Base-by-base conservation (phyloP, 495 filamentous ascomycete genomes). In the Xylaria grammica region DNA sequence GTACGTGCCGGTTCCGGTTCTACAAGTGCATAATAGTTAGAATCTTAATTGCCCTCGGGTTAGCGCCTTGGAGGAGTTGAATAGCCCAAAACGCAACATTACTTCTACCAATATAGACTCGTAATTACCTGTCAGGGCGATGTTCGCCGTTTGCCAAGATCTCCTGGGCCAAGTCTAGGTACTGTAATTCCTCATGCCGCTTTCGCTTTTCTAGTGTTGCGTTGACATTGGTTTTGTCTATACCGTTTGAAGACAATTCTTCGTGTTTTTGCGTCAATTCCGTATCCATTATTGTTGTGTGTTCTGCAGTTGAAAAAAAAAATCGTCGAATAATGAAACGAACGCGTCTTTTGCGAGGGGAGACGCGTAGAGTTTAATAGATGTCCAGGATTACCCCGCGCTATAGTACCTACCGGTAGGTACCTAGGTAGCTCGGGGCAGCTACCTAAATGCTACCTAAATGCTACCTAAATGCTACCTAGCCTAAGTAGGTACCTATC, bases 1-100 rank as follows among this genome's bases (percentile, higher is more conserved):
- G 69, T 86, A 83, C 19, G 95, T 99, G 42, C 95, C 95, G 7
- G 95, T 99, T 62, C 95, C 95, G 24, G 95, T 98, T 68, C 93
- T 49, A 34, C 27, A 38, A 5, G 34, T 60, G 34, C 52, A 36
- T 26, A 10, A 27, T 61, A 32, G 42, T 59, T 10, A 59, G 56
- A 26, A 36, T 30, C 49, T 44, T 26, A 32, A 11, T 56, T 17
- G 50, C 30, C 15, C 24, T 36, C 48, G 1, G 11, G 24, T 61
- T 2, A 4, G 19, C 24, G 24, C 8, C 54, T 29, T 36, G 10
- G 26, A 45, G 22, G 5, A 29, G 34, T 13, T 24, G 36, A 19
- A 46, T n/a, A 29, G 29, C 15, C 19, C 22, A 22, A 22, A 19
- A 32, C 13, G 26, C 27, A n/a, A n/a, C 19, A 58, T 20, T 51